phyloP scores from a whole-genome alignment of 208 protist genomes.

The Wallacemonas sp. region DNA sequence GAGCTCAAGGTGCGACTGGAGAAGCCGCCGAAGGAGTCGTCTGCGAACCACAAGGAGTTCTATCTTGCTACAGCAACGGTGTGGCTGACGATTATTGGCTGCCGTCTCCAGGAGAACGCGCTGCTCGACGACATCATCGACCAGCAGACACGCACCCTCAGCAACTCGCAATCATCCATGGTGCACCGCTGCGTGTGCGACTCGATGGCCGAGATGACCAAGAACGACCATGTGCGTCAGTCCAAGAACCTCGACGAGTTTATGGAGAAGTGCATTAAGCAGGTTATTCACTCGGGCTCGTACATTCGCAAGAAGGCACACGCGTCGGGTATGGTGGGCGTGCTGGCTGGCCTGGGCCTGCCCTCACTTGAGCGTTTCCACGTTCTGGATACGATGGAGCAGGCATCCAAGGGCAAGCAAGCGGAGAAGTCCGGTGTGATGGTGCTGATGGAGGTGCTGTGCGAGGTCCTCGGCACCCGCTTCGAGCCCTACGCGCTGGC shows the following conservation, averaged over 20 bases:
- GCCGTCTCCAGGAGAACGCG: conserved; percentile 77
- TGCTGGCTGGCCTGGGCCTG: conserved; percentile 83
- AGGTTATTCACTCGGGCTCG: conserved; percentile 77
- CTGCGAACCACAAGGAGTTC: conserved; percentile 76
- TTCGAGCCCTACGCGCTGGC: conserved; percentile 90
- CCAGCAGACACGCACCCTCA: conserved; percentile 86
- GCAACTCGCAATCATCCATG: conserved; percentile 87
- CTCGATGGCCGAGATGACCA: conserved; percentile 86
- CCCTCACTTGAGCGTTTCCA: conserved; percentile 69
- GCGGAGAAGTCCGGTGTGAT: conserved; percentile 80
- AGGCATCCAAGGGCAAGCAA: conserved; percentile 70
- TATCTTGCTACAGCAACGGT: conserved; percentile 87
- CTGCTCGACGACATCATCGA: conserved; percentile 87
- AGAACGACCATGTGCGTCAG: conserved; percentile 61
- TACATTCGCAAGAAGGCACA: conserved; percentile 94
- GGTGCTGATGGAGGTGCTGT: conserved; percentile 86
- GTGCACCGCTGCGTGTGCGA: conserved; percentile 90
- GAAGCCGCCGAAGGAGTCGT: conserved; percentile 84
- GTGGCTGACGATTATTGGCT: conserved; percentile 90
- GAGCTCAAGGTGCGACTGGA: conserved; percentile 72
- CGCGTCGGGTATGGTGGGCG: conserved; percentile 83
- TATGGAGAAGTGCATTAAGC: conserved; percentile 90
- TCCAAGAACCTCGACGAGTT: conserved; percentile 86
- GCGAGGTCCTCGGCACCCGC: conserved; percentile 65
- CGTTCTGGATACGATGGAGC: conserved; percentile 65